These are phyloP conservation scores for Nitzschia inconspicua DNA, from an alignment of 108 stramenopile genomes.

Conservation along the genomic window DNA sequence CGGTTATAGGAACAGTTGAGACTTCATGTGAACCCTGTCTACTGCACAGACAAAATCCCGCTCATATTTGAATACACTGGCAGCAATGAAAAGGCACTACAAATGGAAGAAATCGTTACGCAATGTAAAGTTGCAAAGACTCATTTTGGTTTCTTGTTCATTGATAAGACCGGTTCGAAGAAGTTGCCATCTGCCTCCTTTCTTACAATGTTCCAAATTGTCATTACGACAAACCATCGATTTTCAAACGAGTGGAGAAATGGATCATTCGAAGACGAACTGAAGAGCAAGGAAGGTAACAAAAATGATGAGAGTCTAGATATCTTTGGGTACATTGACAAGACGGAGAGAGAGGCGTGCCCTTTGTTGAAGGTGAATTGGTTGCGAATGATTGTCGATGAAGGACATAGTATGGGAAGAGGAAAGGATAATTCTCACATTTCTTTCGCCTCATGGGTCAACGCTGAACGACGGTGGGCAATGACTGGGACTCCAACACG, in stretches of 20 bases:
- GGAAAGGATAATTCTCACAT: constrained; percentile 61
- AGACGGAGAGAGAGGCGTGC: constrained; percentile 48
- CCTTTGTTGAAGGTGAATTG: constrained; percentile 74
- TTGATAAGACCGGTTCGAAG: constrained; percentile 54
- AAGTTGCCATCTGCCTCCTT: constrained; percentile 51
- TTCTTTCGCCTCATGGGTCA: constrained; percentile 74
- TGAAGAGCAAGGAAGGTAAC: constrained; percentile 24
- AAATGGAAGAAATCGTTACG: constrained; percentile 23
- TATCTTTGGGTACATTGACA: background rate
- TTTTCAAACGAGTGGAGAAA: constrained; percentile 74
- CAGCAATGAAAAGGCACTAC: constrained; percentile 10
- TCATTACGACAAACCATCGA: constrained; percentile 68
- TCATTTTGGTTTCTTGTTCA: constrained; percentile 57
- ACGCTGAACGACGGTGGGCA: constrained; percentile 66
- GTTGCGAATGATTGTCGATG: constrained; percentile 76
- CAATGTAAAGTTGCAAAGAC: constrained; percentile 29
- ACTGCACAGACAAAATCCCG: constrained; percentile 32
- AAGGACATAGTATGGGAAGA: constrained; percentile 81
- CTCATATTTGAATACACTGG: constrained; percentile 37
- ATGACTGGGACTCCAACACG: constrained; percentile 89
- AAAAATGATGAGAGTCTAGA: background rate
- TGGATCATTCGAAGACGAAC: constrained; percentile 72
- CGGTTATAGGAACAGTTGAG: constrained; percentile 54
- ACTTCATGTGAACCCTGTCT: constrained; percentile 50
- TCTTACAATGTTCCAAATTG: constrained; percentile 61